phyloP scores from a whole-genome alignment of 1,284 basidiomycete species.

The Cerioporus squamosus region DNA sequence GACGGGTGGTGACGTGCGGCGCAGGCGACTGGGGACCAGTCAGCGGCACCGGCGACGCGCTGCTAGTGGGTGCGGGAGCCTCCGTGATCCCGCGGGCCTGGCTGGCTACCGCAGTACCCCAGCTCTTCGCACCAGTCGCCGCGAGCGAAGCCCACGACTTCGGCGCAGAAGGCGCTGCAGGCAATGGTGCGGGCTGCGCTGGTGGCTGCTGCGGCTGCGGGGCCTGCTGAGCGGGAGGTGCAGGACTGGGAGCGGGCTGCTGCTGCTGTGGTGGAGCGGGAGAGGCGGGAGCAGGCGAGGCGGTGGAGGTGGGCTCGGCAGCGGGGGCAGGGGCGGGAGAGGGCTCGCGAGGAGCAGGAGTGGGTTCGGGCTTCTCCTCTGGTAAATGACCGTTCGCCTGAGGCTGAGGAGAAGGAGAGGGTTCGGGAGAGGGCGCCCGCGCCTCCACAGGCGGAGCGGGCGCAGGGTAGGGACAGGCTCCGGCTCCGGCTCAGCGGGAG shows the following conservation, averaged over 20 bases:
- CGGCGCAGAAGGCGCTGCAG: conserved; percentile 49
- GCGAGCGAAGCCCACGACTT: conserved; percentile 94
- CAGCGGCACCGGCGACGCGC: conserved; percentile 47
- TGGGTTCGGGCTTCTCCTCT: conserved; percentile 40
- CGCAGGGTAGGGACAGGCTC: conserved; percentile 26
- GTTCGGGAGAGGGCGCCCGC: conserved; percentile 37
- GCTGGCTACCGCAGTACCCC: conserved; percentile 77
- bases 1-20: conserved; percentile 39
- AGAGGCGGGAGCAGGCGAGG: conserved; percentile 35
- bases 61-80: conserved; percentile 48
- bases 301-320: conserved; percentile 35
- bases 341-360: conserved; percentile 39
- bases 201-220: conserved; percentile 32
- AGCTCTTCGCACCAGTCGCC: conserved; percentile 77
- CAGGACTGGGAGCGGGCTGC: conserved; percentile 40
- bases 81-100: conserved; percentile 76
- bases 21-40: conserved; percentile 57
- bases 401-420: conserved; percentile 34
- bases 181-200: conserved; percentile 22
- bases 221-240: conserved; percentile 40
- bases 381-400: conserved; percentile 30
- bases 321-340: conserved; percentile 44
- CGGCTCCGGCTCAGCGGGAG: conserved; percentile 38
- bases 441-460: conserved; percentile 37
- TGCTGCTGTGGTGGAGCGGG: conserved; percentile 48